Base-by-base conservation (phyloP, 169 alveolate genomes). In the Eimeria acervulina region DNA sequence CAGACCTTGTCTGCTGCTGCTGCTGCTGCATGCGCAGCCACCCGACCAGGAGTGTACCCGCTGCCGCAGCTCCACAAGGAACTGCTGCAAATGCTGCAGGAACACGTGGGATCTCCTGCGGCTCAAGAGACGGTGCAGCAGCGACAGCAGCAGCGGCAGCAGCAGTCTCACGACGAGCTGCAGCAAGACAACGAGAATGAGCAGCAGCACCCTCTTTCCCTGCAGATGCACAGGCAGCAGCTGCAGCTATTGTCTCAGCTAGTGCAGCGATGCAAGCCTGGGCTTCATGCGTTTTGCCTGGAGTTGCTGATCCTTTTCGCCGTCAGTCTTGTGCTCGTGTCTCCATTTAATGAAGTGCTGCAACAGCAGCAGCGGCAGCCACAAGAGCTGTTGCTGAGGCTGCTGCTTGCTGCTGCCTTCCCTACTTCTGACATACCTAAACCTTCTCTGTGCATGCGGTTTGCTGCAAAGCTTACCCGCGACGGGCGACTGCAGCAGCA, bases 311-410 rank as follows among this genome's bases (percentile, higher is more conserved):
- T 80, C 42, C 70, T 68, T 10, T 52, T 93, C 31, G 85, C 96
- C 59, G 83, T 93, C 33, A 33, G 92, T 31, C 70, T 33, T 10
- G 93, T 80, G 3, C 74, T 93, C 8, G 80, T 68, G 42, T n/a
- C 59, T 2, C 85, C 96, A 15, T 80, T 76, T 28, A 28, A 51
- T 59, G 96, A 63, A 13, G 96, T 93, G 28, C 70, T 59, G 85
- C 83, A 93, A 87, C 93, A 78, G 85, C 81, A 42, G 68, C 91
- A 63, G 84, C 92, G 40, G 33, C 66, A 42, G 84, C 96, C 96
- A 36, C 68, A 78, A 55, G 88, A 40, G 61, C 92, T 93, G 61
- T 85, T 93, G 63, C 96, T 93, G 80, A 28, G 83, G 23, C 85
- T 93, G 59, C 96, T 93, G 55, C 93, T 68, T 17, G 92, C 92